A percentile compares a stretch with the other conserved stretches of the same genome.
Evolutionary conservation across 306 rosid genomes (phyloP).

Genomic region (Malus sylvestris): DNA sequence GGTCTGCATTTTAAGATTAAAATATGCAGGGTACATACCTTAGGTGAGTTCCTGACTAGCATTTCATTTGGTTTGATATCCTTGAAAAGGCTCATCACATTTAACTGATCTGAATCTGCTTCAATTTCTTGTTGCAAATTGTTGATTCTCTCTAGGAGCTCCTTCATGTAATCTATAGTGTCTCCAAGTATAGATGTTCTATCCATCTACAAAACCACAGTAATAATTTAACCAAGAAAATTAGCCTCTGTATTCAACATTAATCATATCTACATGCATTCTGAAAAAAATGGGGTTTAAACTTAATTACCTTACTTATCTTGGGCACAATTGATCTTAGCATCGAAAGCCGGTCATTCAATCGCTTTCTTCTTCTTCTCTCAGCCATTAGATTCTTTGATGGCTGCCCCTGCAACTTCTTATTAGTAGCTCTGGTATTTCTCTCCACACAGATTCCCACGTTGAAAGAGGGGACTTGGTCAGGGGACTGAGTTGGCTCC

Average conservation of each 20-base stretch:
- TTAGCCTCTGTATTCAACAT: conserved; percentile 13
- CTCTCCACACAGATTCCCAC: conserved; percentile 37
- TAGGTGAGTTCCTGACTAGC: conserved; percentile 64
- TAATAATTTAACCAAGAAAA: neutral
- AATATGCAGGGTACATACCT: conserved; percentile 36
- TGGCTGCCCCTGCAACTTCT: conserved; percentile 79
- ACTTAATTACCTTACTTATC: conserved; percentile 70
- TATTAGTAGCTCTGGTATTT: conserved; percentile 31
- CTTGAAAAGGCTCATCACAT: conserved; percentile 37
- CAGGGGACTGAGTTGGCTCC: conserved; percentile 60
- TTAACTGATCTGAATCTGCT: conserved; percentile 30
- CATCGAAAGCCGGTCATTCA: conserved; percentile 89
- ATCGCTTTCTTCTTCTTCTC: conserved; percentile 78
- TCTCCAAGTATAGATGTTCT: conserved; percentile 95
- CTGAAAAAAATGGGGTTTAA: neutral
- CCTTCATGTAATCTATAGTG: conserved; percentile 93
- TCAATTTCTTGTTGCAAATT: conserved; percentile 49
- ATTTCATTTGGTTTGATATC: conserved; percentile 58
- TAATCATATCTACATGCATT: neutral
- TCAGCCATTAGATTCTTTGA: conserved; percentile 97
- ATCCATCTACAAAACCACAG: conserved; percentile 54
- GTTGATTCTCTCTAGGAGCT: conserved; percentile 69
- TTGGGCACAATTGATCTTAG: conserved; percentile 93
- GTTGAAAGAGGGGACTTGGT: conserved; percentile 49
- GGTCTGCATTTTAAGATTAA: neutral